These are phyloP conservation scores for Tylopilus rubrobrunneus DNA, from an alignment of 768 basidiomycete genomes.

Conservation along the genomic window DNA sequence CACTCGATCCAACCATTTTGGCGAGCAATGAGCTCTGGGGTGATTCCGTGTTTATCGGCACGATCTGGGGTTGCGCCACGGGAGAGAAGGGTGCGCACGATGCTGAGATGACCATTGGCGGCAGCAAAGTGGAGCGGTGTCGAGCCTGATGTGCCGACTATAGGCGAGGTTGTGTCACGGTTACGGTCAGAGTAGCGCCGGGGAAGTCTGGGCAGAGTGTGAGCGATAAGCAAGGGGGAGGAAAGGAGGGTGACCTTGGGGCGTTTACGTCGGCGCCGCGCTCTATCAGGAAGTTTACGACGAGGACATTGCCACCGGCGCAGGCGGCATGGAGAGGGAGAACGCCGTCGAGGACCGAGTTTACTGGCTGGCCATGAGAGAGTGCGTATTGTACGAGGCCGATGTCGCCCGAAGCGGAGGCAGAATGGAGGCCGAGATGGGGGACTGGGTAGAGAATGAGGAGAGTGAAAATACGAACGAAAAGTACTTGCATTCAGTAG, in stretches of 20 bases:
- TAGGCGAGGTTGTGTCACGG: constrained; percentile 62
- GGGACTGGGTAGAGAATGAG: constrained; percentile 45
- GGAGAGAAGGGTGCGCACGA: constrained; percentile 76
- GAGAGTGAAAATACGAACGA: too few relatives aligned
- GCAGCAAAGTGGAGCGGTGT: constrained; percentile 97
- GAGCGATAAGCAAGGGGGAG: constrained; percentile 8
- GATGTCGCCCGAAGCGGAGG: constrained; percentile 81
- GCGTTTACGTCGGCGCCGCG: constrained; percentile 98
- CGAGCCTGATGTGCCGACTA: constrained; percentile 80
- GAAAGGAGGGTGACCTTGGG: constrained; percentile 56
- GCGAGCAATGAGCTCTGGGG: constrained; percentile 78
- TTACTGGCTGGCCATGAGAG: constrained; percentile 91
- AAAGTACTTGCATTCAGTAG: constrained; percentile 44
- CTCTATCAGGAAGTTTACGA: constrained; percentile 87
- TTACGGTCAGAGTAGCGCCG: constrained; percentile 69
- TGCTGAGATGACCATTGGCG: constrained; percentile 83
- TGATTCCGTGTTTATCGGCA: constrained; percentile 88
- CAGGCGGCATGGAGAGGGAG: constrained; percentile 96
- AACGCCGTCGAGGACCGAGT: constrained; percentile 93
- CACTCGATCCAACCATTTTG: constrained; percentile 79
- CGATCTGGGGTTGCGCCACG: constrained; percentile 80
- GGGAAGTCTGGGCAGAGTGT: constrained; percentile 47
- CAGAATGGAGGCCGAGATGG: constrained; percentile 72
- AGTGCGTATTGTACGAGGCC: constrained; percentile 93
- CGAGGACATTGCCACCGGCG: constrained; percentile 83